These are phyloP conservation scores for Candida khao-thaluensis DNA, from an alignment of 805 yeast genomes.

Conservation along the genomic window DNA sequence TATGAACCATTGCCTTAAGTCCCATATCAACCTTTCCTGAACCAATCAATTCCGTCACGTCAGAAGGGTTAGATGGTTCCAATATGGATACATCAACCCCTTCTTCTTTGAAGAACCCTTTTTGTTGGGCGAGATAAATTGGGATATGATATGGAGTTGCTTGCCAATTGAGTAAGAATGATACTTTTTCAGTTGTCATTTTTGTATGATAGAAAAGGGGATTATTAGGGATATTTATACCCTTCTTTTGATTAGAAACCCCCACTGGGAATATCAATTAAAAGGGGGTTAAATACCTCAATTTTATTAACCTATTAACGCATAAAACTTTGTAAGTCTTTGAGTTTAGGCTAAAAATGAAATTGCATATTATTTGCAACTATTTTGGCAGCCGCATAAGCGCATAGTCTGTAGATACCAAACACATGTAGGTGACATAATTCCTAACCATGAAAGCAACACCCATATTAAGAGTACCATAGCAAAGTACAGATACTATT, in stretches of 20 bases:
- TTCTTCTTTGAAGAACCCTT: constrained; percentile 50
- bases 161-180: constrained; percentile 54
- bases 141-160: constrained; percentile 59
- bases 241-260: neutral
- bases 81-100: constrained; percentile 51
- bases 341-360: neutral
- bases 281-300: neutral
- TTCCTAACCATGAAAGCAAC: no score
- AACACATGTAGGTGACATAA: no score
- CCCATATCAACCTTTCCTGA: constrained; percentile 60
- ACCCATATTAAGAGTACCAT: no score
- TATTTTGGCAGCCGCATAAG: neutral
- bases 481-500: no score
- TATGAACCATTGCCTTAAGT: constrained; percentile 59
- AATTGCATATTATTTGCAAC: constrained; percentile 1
- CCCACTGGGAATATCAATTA: neutral
- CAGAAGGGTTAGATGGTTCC: constrained; percentile 58
- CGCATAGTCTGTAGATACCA: no score
- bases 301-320: constrained; percentile 1
- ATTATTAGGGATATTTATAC: neutral
- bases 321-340: neutral
- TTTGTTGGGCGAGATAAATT: constrained; percentile 47
- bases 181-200: constrained; percentile 39
- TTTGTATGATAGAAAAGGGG: neutral
- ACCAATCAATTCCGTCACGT: constrained; percentile 57